Evolutionary conservation across 768 basidiomycete species (phyloP).

Genomic region (Tremella mesenterica): DNA sequence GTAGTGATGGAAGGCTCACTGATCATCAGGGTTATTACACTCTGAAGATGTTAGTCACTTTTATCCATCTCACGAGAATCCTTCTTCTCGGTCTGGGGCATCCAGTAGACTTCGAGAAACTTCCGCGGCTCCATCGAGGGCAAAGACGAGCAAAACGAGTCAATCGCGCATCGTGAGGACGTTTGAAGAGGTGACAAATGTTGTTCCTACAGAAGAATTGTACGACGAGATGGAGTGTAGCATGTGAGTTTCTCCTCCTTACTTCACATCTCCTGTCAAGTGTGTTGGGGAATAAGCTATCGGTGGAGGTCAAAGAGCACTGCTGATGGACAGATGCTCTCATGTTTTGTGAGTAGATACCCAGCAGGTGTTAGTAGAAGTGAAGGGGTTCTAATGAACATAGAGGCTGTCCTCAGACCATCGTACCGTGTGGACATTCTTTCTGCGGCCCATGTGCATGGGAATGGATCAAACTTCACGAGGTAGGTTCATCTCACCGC

Average conservation of each 20-base stretch:
- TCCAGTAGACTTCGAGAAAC: too few relatives aligned
- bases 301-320: neutral
- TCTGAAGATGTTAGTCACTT: too few relatives aligned
- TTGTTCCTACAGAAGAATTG: conserved; percentile 29
- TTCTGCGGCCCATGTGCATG: conserved; percentile 37
- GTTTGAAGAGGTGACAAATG: conserved; percentile 30
- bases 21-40: too few relatives aligned
- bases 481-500: conserved; percentile 10
- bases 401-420: conserved; percentile 27
- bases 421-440: conserved; percentile 38
- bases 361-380: neutral
- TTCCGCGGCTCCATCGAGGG: too few relatives aligned
- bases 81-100: too few relatives aligned
- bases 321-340: conserved; percentile 19
- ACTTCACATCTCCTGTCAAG: too few relatives aligned
- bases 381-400: neutral
- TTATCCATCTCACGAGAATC: too few relatives aligned
- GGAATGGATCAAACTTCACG: conserved; percentile 32
- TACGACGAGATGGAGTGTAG: conserved; percentile 39
- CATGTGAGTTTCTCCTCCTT: conserved; percentile 22
- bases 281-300: too few relatives aligned
- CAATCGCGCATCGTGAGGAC: conserved; percentile 10
- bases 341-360: conserved; percentile 26
- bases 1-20: too few relatives aligned
- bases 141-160: too few relatives aligned